A percentile compares a stretch with the other conserved stretches of the same genome.
phyloP scores from a whole-genome alignment of 2,329 filamentous ascomycete genomes.

The Grosmannia serpens region DNA sequence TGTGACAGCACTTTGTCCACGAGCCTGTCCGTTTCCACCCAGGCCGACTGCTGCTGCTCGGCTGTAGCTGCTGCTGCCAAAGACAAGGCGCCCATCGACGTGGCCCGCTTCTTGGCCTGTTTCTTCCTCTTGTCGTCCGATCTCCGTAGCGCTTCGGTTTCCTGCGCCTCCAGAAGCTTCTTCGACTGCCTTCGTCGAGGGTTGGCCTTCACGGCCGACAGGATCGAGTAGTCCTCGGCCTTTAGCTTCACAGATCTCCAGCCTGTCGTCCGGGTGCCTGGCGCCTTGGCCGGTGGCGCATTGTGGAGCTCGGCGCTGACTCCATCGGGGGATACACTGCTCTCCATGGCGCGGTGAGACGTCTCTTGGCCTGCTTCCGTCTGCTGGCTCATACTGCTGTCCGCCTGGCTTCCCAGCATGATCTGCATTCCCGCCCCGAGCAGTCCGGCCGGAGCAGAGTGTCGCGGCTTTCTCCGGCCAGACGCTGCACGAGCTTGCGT shows the following conservation, averaged over 20 bases:
- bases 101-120: background rate
- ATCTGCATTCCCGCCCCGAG: background rate
- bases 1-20: background rate
- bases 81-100: slow-evolving; percentile 2
- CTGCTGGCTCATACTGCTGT: background rate
- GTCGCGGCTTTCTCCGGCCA: slow-evolving; percentile 2
- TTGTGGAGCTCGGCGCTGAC: background rate
- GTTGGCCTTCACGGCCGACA: slow-evolving; percentile 37
- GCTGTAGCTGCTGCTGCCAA: background rate
- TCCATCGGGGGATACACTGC: background rate
- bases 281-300: background rate
- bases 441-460: slow-evolving; percentile 11
- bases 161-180: slow-evolving; percentile 7
- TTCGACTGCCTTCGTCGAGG: slow-evolving; percentile 11
- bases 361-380: background rate
- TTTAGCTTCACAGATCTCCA: background rate
- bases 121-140: background rate
- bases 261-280: background rate
- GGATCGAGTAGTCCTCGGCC: slow-evolving; percentile 26
- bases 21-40: slow-evolving; percentile 2
- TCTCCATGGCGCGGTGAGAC: background rate
- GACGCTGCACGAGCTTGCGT: background rate
- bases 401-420: background rate
- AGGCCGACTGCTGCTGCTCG: background rate
- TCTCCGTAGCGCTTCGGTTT: background rate